Conservation (phyloP, 352 stramenopile genomes). For the Globisporangium recalcitrans region DNA sequence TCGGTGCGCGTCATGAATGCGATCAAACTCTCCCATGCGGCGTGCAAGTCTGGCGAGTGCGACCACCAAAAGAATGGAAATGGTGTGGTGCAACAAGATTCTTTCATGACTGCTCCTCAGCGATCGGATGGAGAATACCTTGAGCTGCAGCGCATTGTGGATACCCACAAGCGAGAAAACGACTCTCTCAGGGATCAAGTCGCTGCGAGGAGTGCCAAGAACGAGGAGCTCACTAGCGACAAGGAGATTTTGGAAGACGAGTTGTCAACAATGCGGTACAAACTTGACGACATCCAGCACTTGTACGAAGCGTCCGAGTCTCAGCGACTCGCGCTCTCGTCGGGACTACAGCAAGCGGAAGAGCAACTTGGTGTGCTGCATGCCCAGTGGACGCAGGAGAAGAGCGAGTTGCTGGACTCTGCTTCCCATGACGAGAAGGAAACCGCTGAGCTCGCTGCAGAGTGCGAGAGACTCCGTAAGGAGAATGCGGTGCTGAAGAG, state of each 20-base stretch:
- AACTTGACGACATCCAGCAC: conserved; percentile 41
- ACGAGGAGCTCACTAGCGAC: conserved; percentile 5
- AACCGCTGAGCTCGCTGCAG: conserved; percentile 17
- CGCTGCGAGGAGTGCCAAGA: background rate
- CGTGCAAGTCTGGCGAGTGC: conserved; percentile 9
- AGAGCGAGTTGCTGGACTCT: conserved; percentile 32
- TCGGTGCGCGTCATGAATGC: conserved; percentile 36
- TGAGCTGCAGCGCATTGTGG: conserved; percentile 13
- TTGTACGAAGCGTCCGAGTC: conserved; percentile 37
- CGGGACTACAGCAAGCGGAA: conserved; percentile 43
- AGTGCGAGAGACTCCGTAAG: conserved; percentile 38
- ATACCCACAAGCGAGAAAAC: background rate
- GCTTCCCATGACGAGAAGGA: conserved; percentile 36
- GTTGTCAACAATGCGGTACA: conserved; percentile 24
- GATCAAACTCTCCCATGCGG: conserved; percentile 31
- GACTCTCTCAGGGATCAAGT: conserved; percentile 8
- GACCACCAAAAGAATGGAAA: conserved; percentile 1
- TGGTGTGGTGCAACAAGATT: background rate
- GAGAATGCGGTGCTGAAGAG: conserved; percentile 38
- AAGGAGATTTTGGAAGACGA: conserved; percentile 18
- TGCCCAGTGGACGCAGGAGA: conserved; percentile 60
- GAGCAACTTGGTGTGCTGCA: conserved; percentile 47
- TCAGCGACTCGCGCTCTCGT: conserved; percentile 34
- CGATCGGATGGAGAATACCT: conserved; percentile 15
- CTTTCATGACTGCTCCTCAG: background rate